These are phyloP conservation scores for Dionaea muscipula DNA, from an alignment of 179 eudicot genomes.

Conservation along the genomic window DNA sequence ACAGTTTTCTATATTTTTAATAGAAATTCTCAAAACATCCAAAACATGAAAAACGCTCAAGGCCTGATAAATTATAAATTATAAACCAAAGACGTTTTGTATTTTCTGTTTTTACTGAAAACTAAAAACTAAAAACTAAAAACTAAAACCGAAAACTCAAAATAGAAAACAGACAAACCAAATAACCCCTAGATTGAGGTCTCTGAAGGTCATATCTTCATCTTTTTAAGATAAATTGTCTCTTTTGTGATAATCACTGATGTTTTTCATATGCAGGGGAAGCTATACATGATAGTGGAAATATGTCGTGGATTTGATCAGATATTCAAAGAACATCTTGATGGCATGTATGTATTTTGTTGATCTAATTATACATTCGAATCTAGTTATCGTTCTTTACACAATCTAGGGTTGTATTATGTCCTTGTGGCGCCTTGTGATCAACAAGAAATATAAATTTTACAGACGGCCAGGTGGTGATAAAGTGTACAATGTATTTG, in stretches of 20 bases:
- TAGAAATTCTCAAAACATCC: too few species aligned
- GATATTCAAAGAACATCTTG: constrained; percentile 93
- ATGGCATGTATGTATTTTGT: constrained; percentile 59
- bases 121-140: too few species aligned
- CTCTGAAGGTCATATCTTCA: too few species aligned
- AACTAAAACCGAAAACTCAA: too few species aligned
- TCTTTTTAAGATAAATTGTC: too few species aligned
- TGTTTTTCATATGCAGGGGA: constrained; percentile 43
- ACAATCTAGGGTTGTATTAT: not conserved
- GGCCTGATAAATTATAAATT: too few species aligned
- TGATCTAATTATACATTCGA: not conserved
- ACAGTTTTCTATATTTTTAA: too few species aligned
- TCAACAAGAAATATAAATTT: not conserved
- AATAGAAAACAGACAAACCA: too few species aligned
- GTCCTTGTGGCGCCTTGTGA: not conserved
- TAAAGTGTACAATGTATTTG: constrained; percentile 72
- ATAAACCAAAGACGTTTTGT: too few species aligned
- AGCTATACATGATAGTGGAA: constrained; percentile 86
- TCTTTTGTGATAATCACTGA: not conserved
- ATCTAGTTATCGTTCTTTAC: not conserved
- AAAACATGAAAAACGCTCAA: too few species aligned
- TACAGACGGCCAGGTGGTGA: constrained; percentile 91
- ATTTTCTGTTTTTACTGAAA: too few species aligned
- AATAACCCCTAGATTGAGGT: too few species aligned
- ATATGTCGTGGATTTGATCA: constrained; percentile 88